Percentiles rank a stretch among this genome's conserved stretches.
Conservation (phyloP, 169 alveolate species). For the Plasmodium billcollinsi region DNA sequence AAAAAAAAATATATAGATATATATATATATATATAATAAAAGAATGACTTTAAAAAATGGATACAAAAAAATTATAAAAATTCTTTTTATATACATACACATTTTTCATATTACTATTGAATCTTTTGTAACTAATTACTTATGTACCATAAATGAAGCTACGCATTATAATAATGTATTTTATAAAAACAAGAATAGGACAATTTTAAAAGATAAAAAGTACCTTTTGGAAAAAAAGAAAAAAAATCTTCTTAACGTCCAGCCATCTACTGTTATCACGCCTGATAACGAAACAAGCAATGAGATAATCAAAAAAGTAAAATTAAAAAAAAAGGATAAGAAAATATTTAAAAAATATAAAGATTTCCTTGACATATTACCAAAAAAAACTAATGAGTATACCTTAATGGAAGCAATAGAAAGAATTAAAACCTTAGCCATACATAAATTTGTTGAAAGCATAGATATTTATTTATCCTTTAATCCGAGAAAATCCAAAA, state of each 20-base stretch:
- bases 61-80: constrained; percentile 33
- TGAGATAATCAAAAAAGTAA: constrained; percentile 15
- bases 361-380: constrained; percentile 52
- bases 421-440: constrained; percentile 69
- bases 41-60: constrained; percentile 59
- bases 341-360: constrained; percentile 70
- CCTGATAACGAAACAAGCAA: background rate
- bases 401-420: constrained; percentile 57
- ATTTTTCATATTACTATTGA: background rate
- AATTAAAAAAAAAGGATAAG: constrained; percentile 70
- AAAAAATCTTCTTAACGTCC: too few species aligned
- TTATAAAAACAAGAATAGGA: background rate
- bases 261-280: background rate
- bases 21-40: background rate
- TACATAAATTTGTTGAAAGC: constrained; percentile 74
- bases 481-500: constrained; percentile 57
- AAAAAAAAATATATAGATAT: background rate
- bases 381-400: constrained; percentile 49
- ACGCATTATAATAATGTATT: background rate
- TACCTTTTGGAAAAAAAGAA: background rate
- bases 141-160: constrained; percentile 4
- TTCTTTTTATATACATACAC: constrained; percentile 24
- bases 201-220: background rate
- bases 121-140: constrained; percentile 15
- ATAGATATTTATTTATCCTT: constrained; percentile 70